These are phyloP conservation scores for Phlebiopsis gigantea DNA, from an alignment of 768 basidiomycete species.

Conservation along the genomic window DNA sequence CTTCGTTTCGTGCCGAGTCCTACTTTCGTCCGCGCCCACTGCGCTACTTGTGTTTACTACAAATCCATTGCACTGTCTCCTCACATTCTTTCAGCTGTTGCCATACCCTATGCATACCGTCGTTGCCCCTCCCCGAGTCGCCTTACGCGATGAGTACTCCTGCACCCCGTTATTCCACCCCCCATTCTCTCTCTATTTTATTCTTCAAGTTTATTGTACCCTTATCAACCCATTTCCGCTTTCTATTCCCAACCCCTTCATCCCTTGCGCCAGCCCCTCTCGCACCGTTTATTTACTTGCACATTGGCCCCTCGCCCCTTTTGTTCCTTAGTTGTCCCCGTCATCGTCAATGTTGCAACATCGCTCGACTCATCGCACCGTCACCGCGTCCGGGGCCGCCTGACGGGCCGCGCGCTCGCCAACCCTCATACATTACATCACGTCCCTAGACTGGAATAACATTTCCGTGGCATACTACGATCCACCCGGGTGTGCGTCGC, in stretches of 20 bases:
- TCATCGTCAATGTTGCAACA: conserved; percentile 41
- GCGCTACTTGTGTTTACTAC: conserved; percentile 20
- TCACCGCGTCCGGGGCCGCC: conserved; percentile 27
- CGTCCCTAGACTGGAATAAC: background rate
- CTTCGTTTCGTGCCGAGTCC: conserved; percentile 17
- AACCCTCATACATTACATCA: conserved; percentile 11
- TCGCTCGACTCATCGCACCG: conserved; percentile 36
- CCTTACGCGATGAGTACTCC: conserved; percentile 41
- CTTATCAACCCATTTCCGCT: conserved; percentile 27
- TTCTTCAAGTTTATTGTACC: conserved; percentile 71
- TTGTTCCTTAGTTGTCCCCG: conserved; percentile 15
- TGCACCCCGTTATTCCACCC: conserved; percentile 35
- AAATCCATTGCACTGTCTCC: conserved; percentile 29
- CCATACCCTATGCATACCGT: conserved; percentile 34
- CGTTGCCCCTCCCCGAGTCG: conserved; percentile 20
- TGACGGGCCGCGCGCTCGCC: conserved; percentile 23
- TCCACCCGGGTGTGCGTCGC: no score
- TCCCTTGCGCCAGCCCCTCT: conserved; percentile 12
- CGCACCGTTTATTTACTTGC: conserved; percentile 20
- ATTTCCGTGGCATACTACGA: no score
- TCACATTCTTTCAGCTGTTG: conserved; percentile 40
- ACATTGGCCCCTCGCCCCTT: conserved; percentile 22
- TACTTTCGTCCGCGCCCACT: conserved; percentile 3
- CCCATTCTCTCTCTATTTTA: conserved; percentile 74
- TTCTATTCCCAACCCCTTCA: conserved; percentile 5